Evolutionary conservation across 352 stramenopile species (phyloP).

Genomic region (Pythium diclinum): DNA sequence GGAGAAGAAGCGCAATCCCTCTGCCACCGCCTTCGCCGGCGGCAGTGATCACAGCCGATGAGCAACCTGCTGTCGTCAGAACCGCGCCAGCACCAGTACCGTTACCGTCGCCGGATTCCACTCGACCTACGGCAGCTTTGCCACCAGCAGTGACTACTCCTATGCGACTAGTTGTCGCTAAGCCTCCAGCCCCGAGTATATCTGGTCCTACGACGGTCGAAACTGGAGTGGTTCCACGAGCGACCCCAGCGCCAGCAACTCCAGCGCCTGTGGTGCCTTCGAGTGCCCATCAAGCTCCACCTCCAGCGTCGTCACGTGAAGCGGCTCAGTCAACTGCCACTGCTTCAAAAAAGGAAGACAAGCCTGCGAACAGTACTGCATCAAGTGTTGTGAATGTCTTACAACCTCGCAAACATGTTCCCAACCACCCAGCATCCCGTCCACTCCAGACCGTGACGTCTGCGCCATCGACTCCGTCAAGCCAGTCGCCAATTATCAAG

Average conservation of each 20-base stretch:
- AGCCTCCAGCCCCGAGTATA: background rate
- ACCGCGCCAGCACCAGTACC: background rate
- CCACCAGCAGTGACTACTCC: background rate
- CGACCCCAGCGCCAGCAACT: background rate
- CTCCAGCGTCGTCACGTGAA: background rate
- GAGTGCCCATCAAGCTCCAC: background rate
- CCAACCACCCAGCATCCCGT: background rate
- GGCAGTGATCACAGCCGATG: background rate
- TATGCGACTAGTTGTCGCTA: background rate
- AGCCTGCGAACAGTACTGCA: background rate
- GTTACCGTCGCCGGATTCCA: too few species aligned
- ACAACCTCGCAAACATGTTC: background rate
- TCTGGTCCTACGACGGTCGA: background rate
- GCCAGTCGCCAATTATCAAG: conserved; percentile 14
- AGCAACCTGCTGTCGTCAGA: background rate
- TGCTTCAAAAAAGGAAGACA: background rate
- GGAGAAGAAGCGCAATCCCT: conserved; percentile 23
- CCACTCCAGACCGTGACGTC: background rate
- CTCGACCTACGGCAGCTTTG: background rate
- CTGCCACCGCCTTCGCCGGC: background rate
- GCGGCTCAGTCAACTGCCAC: background rate
- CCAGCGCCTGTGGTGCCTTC: background rate
- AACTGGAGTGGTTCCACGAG: background rate
- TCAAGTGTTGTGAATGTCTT: background rate
- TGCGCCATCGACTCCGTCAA: background rate